Evolutionary conservation across 768 basidiomycete genomes (phyloP), one percentile per base, ranked within the genome.

Genomic region (Sporobolomyces phaffii): DNA sequence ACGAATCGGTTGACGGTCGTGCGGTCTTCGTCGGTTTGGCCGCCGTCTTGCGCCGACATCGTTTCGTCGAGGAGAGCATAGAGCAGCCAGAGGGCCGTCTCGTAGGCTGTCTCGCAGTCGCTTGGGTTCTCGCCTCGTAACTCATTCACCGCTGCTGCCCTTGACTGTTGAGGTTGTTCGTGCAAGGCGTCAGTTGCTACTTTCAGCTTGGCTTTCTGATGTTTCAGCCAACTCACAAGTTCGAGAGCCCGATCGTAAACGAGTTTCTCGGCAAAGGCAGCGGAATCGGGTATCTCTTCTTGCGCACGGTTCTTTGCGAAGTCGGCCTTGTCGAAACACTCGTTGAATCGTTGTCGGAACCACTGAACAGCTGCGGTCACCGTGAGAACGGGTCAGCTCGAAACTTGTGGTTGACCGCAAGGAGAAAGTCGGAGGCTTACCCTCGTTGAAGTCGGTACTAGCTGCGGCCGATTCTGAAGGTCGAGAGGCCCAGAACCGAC

Each of bases 291-390:
- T 65, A 91, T 89, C 34, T 78, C 79, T 62, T 89, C 88, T 36
- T 56, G 83, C 77, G 77, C 77, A 17, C 77, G 73, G 22, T 74
- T 63, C 72, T 80, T 80, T 3, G 78, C 77, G 72, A 78, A 80
- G 51, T 90, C 86, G 22, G 90, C 90, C 44, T 93, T 89, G 64
- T 94, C 91, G 74, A 90, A 89, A 75, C 91, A 94, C 76, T 93
- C 92, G 74, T 92, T 85, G 77, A 96, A 99, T 69, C 91, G 87
- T 17, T 87, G 86, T 75, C 88, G 89, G 80, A 96, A 92, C 93
- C 92, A 99, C 58, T 84, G 80, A 0, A 80, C 78, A 66, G 79
- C 80, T 79, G 63, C 14, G 24, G 40, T 56, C 31, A 7, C 38
- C 38, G 9, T 17, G 38, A 17, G 38, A 9, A 17, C 17, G 38